Evolutionary conservation across 768 basidiomycete species (phyloP).

Genomic region (Butyriboletus loyo): DNA sequence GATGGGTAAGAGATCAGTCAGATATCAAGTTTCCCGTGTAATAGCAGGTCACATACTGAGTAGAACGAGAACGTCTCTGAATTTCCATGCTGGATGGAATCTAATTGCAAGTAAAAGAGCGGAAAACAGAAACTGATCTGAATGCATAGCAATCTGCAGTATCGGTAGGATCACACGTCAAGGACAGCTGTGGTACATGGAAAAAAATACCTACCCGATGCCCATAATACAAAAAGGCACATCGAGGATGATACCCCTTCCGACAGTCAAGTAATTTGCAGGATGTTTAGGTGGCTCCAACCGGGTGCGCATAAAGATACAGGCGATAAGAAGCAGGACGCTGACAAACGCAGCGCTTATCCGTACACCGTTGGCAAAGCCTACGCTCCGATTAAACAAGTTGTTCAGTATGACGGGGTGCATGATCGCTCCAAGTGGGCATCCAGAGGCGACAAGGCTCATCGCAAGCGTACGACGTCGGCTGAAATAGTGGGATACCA

Average conservation of each 20-base stretch:
- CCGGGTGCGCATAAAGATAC: conserved; percentile 37
- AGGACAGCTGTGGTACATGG: background rate
- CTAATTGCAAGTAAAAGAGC: conserved; percentile 55
- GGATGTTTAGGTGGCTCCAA: conserved; percentile 31
- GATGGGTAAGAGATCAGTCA: background rate
- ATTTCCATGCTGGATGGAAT: conserved; percentile 47
- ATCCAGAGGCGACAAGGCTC: conserved; percentile 40
- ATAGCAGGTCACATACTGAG: conserved; percentile 34
- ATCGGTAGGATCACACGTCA: background rate
- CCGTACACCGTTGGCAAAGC: conserved; percentile 49
- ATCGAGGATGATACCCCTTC: conserved; percentile 14
- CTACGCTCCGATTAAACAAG: conserved; percentile 12
- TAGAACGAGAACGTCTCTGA: conserved; percentile 52
- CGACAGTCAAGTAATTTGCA: conserved; percentile 15
- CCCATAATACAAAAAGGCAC: conserved; percentile 17
- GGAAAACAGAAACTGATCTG: conserved; percentile 46
- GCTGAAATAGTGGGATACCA: conserved; percentile 46
- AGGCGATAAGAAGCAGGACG: conserved; percentile 34
- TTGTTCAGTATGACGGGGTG: conserved; percentile 34
- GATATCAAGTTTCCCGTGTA: background rate
- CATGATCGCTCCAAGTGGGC: conserved; percentile 28
- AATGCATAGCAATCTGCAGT: conserved; percentile 22
- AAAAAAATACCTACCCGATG: conserved; percentile 17
- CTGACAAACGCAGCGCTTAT: conserved; percentile 44
- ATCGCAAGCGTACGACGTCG: conserved; percentile 41